Base-by-base conservation (phyloP, 2,329 filamentous ascomycete species). In the Aspergillus fumigatus region DNA sequence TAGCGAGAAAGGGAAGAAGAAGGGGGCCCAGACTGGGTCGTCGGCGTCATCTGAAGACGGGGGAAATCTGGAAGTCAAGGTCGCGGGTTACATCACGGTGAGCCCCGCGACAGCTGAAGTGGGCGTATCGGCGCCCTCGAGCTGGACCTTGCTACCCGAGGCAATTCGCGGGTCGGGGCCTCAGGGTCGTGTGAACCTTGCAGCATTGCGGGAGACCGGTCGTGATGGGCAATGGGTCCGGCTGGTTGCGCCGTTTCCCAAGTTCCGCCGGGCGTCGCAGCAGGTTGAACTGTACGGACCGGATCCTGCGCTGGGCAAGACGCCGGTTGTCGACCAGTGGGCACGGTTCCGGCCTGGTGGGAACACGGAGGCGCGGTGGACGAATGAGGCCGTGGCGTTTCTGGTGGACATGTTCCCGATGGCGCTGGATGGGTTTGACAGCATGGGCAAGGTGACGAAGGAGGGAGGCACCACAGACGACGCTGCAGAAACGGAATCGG, bases 361-460 rank as follows among this genome's bases (percentile, higher is more conserved):
- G 3, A 62, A 70, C 52, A 50, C 60, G 41, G 51, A 83, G 57
- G 80, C 74, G 11, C 67, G 70, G 40, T 90, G 88, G 76, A 89
- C 83, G 1, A 81, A 88, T 62, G 80, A 81, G 3, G 78, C 80
- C 1, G 75, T 92, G 1, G 87, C 84, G 0, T 90, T 83, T 63
- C 75, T 91, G 6, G 79, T 80, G 19, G 89, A 93, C 69, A 84
- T 84, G 68, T 89, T 87, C 62, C 87, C 87, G 2, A 83, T 86
- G 67, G 78, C 88, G 25, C 72, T 88, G 14, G 85, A 90, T 70
- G 70, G 73, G 35, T 67, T 75, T 55, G 73, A 69, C 67, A 65
- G 51, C 6, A 56, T 75, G 70, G 67, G 67, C 52, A 56, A 62
- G 51, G 61, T 57, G 29, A 63, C 61, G 19, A 65, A 38, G 70